These are phyloP conservation scores for Acidiella bohemica DNA, from an alignment of 495 filamentous ascomycete genomes.

Conservation along the genomic window DNA sequence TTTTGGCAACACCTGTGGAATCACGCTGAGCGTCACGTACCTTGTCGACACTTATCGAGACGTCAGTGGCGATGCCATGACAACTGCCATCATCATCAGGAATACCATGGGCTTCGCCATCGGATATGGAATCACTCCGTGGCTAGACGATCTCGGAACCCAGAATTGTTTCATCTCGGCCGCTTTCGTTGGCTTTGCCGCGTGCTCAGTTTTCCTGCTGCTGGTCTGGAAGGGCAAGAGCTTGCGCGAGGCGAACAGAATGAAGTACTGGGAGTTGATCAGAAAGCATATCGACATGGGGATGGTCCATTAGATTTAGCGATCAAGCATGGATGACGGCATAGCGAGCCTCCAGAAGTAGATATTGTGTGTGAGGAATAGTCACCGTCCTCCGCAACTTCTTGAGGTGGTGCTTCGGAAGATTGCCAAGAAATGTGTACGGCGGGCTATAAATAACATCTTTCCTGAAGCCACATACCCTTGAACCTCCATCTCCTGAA, in stretches of 20 bases:
- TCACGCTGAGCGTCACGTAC: slow-evolving; percentile 43
- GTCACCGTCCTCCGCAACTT: no score
- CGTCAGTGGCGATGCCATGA: slow-evolving; percentile 47
- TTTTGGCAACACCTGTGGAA: slow-evolving; percentile 7
- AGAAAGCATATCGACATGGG: slow-evolving; percentile 10
- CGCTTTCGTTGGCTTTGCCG: slow-evolving; percentile 45
- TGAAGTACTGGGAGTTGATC: slow-evolving; percentile 9
- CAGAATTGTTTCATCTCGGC: slow-evolving; percentile 52
- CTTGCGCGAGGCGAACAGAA: slow-evolving; percentile 21
- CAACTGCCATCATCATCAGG: slow-evolving; percentile 48
- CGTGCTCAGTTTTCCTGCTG: slow-evolving; percentile 38
- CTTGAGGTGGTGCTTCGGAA: no score
- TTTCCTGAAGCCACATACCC: no score
- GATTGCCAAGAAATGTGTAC: no score
- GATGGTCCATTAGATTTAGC: slow-evolving; percentile 10
- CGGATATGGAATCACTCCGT: slow-evolving; percentile 35
- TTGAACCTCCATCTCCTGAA: no score
- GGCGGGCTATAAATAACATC: background rate
- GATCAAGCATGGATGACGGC: no score
- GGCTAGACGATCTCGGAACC: slow-evolving; percentile 44
- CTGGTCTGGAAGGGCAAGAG: slow-evolving; percentile 43
- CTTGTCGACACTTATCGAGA: slow-evolving; percentile 50
- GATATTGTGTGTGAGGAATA: no score
- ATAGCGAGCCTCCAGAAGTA: no score
- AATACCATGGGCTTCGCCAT: slow-evolving; percentile 39